Conservation (phyloP, 805 yeast genomes). For the Yamadazyma akitaensis region DNA sequence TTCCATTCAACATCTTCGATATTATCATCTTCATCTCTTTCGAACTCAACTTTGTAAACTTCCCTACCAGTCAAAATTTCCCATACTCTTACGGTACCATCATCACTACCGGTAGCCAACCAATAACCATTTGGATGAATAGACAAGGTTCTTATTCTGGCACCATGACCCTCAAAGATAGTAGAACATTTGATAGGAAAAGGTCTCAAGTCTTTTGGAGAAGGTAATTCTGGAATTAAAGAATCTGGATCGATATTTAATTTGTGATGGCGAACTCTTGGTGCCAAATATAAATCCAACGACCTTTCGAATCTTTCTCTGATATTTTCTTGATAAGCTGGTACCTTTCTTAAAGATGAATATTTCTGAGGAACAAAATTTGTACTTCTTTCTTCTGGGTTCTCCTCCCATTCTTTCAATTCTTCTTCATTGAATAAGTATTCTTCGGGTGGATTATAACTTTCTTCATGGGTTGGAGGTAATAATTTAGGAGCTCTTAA, state of each 20-base stretch:
- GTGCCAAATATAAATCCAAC: constrained; percentile 90
- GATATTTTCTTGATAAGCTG: constrained; percentile 82
- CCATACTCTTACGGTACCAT: constrained; percentile 95
- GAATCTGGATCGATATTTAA: constrained; percentile 94
- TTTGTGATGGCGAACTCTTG: constrained; percentile 88
- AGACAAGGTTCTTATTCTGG: constrained; percentile 74
- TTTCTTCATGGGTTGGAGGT: constrained; percentile 95
- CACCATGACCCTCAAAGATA: constrained; percentile 76
- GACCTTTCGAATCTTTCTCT: constrained; percentile 94
- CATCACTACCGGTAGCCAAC: constrained; percentile 98
- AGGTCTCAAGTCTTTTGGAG: constrained; percentile 94
- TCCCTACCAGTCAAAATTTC: constrained; percentile 94
- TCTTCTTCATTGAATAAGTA: constrained; percentile 82
- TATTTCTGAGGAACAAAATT: constrained; percentile 82
- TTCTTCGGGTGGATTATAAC: constrained; percentile 97
- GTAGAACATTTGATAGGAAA: constrained; percentile 93
- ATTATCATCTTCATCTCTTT: constrained; percentile 58
- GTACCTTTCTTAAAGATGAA: constrained; percentile 81
- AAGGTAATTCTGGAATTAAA: constrained; percentile 91
- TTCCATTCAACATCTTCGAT: constrained; percentile 87
- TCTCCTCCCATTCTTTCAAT: constrained; percentile 65
- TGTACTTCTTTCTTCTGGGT: constrained; percentile 73
- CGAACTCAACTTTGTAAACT: constrained; percentile 57
- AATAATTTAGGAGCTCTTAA: constrained; percentile 92
- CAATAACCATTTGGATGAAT: constrained; percentile 89